phyloP scores from a whole-genome alignment of 2,329 filamentous ascomycete species.

The Thelonectria discophora region DNA sequence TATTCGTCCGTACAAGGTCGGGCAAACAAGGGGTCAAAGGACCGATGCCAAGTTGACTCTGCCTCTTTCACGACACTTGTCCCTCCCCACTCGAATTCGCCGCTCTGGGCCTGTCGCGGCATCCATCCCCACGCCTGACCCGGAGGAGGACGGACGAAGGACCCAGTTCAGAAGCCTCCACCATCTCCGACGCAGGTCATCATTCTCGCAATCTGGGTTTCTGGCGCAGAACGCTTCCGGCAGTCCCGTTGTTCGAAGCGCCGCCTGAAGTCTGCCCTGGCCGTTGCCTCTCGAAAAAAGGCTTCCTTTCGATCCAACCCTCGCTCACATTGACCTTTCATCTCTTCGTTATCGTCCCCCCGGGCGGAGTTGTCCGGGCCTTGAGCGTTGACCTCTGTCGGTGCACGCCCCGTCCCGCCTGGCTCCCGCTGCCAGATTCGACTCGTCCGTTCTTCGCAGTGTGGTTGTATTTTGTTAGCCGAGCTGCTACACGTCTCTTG shows the following conservation, averaged over 20 bases:
- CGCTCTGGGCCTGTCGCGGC: slow-evolving; percentile 14
- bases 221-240: slow-evolving; percentile 27
- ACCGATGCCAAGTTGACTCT: slow-evolving; percentile 12
- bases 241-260: slow-evolving; percentile 26
- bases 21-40: neutral
- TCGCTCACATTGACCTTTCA: slow-evolving; percentile 1
- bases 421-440: slow-evolving; percentile 18
- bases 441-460: neutral
- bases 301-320: slow-evolving; percentile 10
- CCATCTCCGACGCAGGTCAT: slow-evolving; percentile 38
- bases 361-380: slow-evolving; percentile 10
- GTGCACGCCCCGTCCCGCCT: slow-evolving; percentile 19
- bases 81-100: slow-evolving; percentile 7
- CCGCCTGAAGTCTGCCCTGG: neutral
- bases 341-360: neutral
- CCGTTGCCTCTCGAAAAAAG: slow-evolving; percentile 15
- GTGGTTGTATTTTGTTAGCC: neutral
- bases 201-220: slow-evolving; percentile 34
- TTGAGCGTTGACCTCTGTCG: slow-evolving; percentile 6
- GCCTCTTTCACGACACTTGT: slow-evolving; percentile 13
- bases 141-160: slow-evolving; percentile 28
- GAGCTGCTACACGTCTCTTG: neutral
- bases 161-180: slow-evolving; percentile 35
- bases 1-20: neutral
- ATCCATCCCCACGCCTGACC: slow-evolving; percentile 24